Evolutionary conservation across 2,329 filamentous ascomycete species (phyloP).

Genomic region (Fusarium setosum): DNA sequence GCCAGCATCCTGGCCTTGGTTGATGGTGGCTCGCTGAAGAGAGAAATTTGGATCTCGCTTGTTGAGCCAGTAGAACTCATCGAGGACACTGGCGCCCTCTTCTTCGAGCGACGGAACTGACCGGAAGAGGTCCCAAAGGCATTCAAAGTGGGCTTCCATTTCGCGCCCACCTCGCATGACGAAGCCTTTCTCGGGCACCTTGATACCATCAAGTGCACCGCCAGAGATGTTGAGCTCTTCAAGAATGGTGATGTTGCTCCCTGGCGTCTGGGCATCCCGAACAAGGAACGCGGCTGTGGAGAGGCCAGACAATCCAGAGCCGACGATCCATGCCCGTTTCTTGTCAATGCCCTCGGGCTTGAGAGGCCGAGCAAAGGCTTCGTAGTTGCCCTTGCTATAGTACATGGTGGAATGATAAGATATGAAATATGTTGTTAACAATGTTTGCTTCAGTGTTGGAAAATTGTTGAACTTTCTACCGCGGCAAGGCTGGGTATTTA

Average conservation of each 20-base stretch:
- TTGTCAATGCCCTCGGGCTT: slow-evolving; percentile 29
- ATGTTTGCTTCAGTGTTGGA: neutral
- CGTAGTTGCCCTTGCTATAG: slow-evolving; percentile 26
- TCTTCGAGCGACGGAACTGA: slow-evolving; percentile 44
- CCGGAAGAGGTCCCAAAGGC: slow-evolving; percentile 44
- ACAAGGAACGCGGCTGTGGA: slow-evolving; percentile 26
- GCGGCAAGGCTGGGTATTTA: neutral
- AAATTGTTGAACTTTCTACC: neutral
- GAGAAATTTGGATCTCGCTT: slow-evolving; percentile 36
- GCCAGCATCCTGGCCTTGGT: slow-evolving; percentile 41
- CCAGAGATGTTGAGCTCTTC: slow-evolving; percentile 20
- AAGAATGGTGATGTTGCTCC: slow-evolving; percentile 28
- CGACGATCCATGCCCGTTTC: slow-evolving; percentile 20
- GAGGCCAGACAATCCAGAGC: slow-evolving; percentile 24
- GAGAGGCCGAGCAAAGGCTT: slow-evolving; percentile 24
- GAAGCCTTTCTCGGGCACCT: slow-evolving; percentile 40
- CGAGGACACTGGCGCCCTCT: slow-evolving; percentile 42
- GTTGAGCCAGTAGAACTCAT: slow-evolving; percentile 48
- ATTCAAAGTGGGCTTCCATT: slow-evolving; percentile 45
- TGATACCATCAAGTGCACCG: slow-evolving; percentile 20
- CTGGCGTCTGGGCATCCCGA: slow-evolving; percentile 25
- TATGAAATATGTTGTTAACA: neutral
- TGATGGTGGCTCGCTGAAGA: slow-evolving; percentile 44
- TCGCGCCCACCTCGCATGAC: slow-evolving; percentile 38
- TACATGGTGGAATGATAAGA: slow-evolving; percentile 12